Base-by-base conservation (phyloP, 2,329 filamentous ascomycete genomes). In the Fusarium penzigii region DNA sequence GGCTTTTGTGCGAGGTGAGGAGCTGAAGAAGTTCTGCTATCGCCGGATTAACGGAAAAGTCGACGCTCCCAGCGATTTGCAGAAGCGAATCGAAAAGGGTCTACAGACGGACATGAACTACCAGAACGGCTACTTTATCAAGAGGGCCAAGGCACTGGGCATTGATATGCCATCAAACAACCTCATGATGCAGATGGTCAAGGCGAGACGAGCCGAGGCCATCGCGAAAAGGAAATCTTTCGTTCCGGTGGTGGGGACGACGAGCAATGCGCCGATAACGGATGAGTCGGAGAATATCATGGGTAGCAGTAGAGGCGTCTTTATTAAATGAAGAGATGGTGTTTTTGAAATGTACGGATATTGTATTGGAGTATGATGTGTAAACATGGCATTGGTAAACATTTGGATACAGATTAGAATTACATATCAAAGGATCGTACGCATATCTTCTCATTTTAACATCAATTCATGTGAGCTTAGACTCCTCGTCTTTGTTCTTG, bases 51-150 rank as follows among this genome's bases (percentile, higher is more conserved):
- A 62, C 16, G 67, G 62, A 25, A 72, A 80, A 49, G 83, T 85
- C 46, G 74, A 78, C 6, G 70, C 71, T 9, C 63, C 70, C 40
- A 89, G 84, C 63, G 80, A 77, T 17, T 91, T 96, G 84, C 74
- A 89, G 6, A 78, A 81, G 48, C 84, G 87, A 63, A 75, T 92
- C 12, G 73, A 82, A 11, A 69, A 72, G 1, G 87, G 89, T 2
- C 73, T 75, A 55, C 72, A 78, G 52, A 91, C 90, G 0, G 91
- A 96, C 64, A 82, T 97, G 39, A 84, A 92, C 42, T 96, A 87
- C 65, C 82, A 93, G 61, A 97, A 95, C 68, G 93, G 92, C 1
- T 99, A 93, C 73, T 88, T 99, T 53, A 79, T 95, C 32, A 79
- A 77, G 46, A 81, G 87, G 39, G 94, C 89, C 1, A 79, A 83